phyloP scores from a whole-genome alignment of 176 grass and related monocot species.

The Avena sativa region DNA sequence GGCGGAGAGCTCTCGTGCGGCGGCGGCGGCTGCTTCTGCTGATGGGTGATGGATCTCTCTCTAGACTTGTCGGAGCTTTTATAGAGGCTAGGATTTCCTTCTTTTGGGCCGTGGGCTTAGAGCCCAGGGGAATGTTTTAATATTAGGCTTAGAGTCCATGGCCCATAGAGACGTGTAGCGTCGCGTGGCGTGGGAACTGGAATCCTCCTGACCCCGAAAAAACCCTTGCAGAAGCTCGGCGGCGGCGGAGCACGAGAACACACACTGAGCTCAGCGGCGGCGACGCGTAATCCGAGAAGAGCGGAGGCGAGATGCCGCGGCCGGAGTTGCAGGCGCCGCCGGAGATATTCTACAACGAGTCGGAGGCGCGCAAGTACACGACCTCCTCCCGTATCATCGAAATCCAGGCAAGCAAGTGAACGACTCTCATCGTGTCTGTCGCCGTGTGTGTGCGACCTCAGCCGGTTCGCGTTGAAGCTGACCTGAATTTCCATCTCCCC shows the following conservation, averaged over 20 bases:
- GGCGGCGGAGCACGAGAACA: not conserved
- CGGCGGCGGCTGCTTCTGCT: not conserved
- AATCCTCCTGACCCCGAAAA: not conserved
- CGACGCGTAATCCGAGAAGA: too few relatives aligned
- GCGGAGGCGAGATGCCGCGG: constrained; percentile 58
- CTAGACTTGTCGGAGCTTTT: not conserved
- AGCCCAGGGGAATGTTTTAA: not conserved
- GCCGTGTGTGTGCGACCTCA: too few relatives aligned
- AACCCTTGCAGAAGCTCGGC: constrained; percentile 17
- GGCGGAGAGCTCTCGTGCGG: not conserved
- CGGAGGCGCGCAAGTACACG: constrained; percentile 84
- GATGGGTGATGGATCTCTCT: not conserved
- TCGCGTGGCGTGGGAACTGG: too few relatives aligned
- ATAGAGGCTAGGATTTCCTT: constrained; percentile 8
- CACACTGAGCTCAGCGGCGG: too few relatives aligned
- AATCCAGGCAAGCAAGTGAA: constrained; percentile 64
- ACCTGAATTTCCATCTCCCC: not conserved
- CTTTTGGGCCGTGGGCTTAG: not conserved
- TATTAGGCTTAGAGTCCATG: not conserved
- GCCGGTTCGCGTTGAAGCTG: not conserved
- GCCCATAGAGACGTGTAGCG: not conserved
- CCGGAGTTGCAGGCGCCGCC: constrained; percentile 95
- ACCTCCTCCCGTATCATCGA: constrained; percentile 98
- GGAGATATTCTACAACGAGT: constrained; percentile 35
- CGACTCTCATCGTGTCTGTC: not conserved